Percentiles rank a stretch among this genome's conserved stretches.
Evolutionary conservation across 768 basidiomycete species (phyloP).

Genomic region (Myochromella boudieri): DNA sequence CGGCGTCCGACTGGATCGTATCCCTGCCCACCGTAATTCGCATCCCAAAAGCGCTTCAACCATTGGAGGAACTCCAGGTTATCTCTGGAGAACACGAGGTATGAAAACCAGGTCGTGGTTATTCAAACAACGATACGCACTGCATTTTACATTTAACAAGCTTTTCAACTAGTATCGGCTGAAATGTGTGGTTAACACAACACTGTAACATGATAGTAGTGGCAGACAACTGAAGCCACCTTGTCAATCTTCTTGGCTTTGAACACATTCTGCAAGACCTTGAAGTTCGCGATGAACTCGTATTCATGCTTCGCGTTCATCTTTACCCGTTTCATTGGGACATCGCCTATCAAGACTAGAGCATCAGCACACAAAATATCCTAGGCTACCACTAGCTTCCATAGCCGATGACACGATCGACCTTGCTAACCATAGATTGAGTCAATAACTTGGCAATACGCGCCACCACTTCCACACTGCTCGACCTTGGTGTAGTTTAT

Average conservation of each 20-base stretch:
- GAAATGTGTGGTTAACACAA: constrained; percentile 11
- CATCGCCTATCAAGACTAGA: constrained; percentile 56
- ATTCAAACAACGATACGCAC: constrained; percentile 44
- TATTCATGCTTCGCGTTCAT: constrained; percentile 96
- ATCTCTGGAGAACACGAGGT: constrained; percentile 52
- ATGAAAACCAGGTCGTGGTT: neutral
- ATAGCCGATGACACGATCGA: constrained; percentile 17
- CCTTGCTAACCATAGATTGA: constrained; percentile 78
- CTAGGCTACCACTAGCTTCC: constrained; percentile 5
- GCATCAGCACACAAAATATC: constrained; percentile 7
- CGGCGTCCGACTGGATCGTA: constrained; percentile 87
- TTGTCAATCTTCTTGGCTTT: constrained; percentile 93
- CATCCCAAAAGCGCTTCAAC: constrained; percentile 95
- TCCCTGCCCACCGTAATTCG: constrained; percentile 81
- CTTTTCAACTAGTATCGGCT: constrained; percentile 96
- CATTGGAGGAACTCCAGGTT: constrained; percentile 99
- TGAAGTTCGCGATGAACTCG: constrained; percentile 94
- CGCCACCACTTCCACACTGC: constrained; percentile 88
- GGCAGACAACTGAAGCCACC: constrained; percentile 40
- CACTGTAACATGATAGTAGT: constrained; percentile 6
- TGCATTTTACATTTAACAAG: constrained; percentile 99
- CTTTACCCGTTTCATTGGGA: constrained; percentile 92
- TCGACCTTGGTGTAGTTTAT: constrained; percentile 91
- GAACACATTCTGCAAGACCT: constrained; percentile 92
- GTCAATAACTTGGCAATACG: constrained; percentile 95